Evolutionary conservation across 140 eudicot genomes (phyloP).

Genomic region (Bidens hawaiensis): DNA sequence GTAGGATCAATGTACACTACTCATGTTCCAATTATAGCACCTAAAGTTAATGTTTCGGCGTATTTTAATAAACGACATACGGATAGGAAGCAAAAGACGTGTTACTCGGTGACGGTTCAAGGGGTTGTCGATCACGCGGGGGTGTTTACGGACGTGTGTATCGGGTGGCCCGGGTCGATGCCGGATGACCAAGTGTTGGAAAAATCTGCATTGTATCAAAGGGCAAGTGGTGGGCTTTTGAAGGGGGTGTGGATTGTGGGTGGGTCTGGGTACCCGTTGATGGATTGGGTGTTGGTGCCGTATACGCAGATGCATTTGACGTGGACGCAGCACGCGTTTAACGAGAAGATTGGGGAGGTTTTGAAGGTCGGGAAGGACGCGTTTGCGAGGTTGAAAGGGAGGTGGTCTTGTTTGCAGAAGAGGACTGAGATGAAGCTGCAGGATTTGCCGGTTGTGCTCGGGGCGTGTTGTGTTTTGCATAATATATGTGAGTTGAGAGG

Average conservation of each 20-base stretch:
- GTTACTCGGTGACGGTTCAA: conserved; percentile 71
- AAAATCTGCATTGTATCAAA: conserved; percentile 61
- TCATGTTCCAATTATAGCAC: conserved; percentile 11
- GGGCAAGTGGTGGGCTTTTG: conserved; percentile 60
- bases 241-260: conserved; percentile 70
- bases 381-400: conserved; percentile 61
- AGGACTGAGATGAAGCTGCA: conserved; percentile 80
- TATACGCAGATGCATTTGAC: conserved; percentile 63
- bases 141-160: conserved; percentile 69
- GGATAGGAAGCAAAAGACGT: conserved; percentile 70
- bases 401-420: conserved; percentile 81
- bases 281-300: conserved; percentile 79
- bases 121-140: conserved; percentile 71
- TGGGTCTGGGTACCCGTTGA: conserved; percentile 59
- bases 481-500: conserved; percentile 71
- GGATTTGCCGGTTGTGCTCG: conserved; percentile 77
- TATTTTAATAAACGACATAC: conserved; percentile 68
- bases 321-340: conserved; percentile 78
- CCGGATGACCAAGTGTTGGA: conserved; percentile 75
- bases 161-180: conserved; percentile 84
- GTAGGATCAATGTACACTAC: conserved; percentile 16
- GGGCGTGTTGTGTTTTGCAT: conserved; percentile 79
- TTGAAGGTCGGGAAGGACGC: conserved; percentile 49
- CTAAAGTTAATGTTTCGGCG: conserved; percentile 55
- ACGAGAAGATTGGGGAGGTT: conserved; percentile 62